phyloP scores from a whole-genome alignment of 164 flowering plant species.

The Litsea cubeba region DNA sequence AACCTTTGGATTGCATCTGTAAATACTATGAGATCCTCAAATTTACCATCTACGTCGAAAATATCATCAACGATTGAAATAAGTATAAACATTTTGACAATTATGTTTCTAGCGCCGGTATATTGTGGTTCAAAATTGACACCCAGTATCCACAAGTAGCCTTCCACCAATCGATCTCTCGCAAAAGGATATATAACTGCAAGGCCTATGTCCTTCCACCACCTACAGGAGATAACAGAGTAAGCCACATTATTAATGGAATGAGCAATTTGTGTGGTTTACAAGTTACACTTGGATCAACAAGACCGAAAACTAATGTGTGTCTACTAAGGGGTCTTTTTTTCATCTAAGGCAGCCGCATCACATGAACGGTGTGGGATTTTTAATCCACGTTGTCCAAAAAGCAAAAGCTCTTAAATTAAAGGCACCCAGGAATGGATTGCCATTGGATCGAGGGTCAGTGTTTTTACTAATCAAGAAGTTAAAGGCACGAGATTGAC shows the following conservation, averaged over 20 bases:
- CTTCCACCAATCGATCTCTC: slow-evolving; percentile 1
- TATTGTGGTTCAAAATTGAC: not conserved
- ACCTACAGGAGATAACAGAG: not conserved
- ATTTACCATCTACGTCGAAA: not conserved
- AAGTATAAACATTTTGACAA: not conserved
- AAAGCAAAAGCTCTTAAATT: too few relatives aligned
- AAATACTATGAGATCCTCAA: not conserved
- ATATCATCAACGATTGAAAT: not conserved
- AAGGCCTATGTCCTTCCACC: not conserved
- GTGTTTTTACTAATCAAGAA: too few relatives aligned
- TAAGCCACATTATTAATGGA: not conserved
- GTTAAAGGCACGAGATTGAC: too few relatives aligned
- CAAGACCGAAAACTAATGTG: too few relatives aligned
- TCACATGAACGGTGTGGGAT: too few relatives aligned
- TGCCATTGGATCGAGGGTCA: too few relatives aligned
- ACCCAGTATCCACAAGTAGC: not conserved
- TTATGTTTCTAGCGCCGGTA: not conserved
- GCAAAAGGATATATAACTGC: not conserved
- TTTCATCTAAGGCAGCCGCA: too few relatives aligned
- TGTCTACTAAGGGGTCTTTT: too few relatives aligned
- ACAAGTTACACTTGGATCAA: too few relatives aligned
- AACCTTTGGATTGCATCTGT: not conserved
- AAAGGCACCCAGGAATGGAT: too few relatives aligned
- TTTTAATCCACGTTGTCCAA: too few relatives aligned
- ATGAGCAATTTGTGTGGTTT: not conserved